Evolutionary conservation across 768 basidiomycete species (phyloP), one percentile per base, ranked within the genome.

Genomic region (Rhizopogon vesiculosus): DNA sequence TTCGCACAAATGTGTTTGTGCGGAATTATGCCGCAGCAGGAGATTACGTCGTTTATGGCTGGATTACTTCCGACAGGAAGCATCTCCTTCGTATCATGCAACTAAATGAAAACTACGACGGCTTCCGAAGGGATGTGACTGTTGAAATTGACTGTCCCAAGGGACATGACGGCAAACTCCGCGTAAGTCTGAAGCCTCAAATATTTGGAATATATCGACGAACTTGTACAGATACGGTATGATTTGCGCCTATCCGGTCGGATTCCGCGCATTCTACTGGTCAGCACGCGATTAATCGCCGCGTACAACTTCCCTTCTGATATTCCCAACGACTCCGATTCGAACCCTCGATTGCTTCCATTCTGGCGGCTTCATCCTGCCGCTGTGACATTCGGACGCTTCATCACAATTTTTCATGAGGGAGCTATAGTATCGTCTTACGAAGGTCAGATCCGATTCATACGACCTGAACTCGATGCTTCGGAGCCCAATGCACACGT

Each of bases 31-130:
- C 56, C 43, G 61, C 42, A 12, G 50, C 58, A 18, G 58, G 51
- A 19, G 55, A 59, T 16, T 53, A 56, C 52, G 6, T 53, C 7
- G 57, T 60, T 35, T 70, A 66, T 38, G 67, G 68, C 10, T 68
- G 67, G 67, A 66, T 69, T 18, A 43, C 43, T 12, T 41, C 54
- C 2, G 64, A 68, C 9, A 68, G 64, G 51, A 62, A 31, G 48
- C 67, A 68, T 44, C 51, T 68, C 58, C 22, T 68, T 38, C 68
- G 66, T 22, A 60, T 68, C 49, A 70, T 68, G 61, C 68, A 62
- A 38, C 66, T 68, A 3, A 58, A 64, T 25, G 57, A 60, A n/a
- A 59, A 68, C 39, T 69, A 69, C 42, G 59, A 62, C 28, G 35
- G 48, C 44, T 49, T 58, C 25, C 51, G 40, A 44, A 66, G 13